Conservation (phyloP, 148 eudicot genomes). For the Vaccinium myrtillus region DNA sequence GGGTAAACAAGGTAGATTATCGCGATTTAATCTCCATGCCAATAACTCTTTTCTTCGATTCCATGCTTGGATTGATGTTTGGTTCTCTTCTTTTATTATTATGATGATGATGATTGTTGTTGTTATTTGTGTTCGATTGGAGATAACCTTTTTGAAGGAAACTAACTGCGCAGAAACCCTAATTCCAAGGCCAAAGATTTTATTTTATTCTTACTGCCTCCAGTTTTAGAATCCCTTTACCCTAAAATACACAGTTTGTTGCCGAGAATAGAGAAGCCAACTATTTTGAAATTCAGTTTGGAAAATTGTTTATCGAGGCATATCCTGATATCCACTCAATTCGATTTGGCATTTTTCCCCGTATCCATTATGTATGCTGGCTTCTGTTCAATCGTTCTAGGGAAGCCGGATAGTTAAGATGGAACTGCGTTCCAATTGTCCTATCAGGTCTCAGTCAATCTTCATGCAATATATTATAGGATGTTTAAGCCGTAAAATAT, state of each 20-base stretch:
- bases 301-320: neutral
- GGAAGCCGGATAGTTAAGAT: neutral
- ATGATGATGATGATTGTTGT: too few species aligned
- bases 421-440: neutral
- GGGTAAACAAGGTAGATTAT: neutral
- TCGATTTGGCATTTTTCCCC: neutral
- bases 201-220: neutral
- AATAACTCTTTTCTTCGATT: neutral
- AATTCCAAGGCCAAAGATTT: constrained; percentile 3
- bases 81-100: neutral
- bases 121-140: neutral
- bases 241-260: neutral
- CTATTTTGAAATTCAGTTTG: neutral
- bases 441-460: neutral
- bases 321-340: neutral
- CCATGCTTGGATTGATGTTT: neutral
- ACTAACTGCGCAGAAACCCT: neutral
- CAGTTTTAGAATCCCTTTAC: too few species aligned
- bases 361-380: neutral
- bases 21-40: too few species aligned
- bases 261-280: too few species aligned
- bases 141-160: neutral
- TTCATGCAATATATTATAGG: neutral
- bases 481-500: neutral
- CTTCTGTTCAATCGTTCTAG: neutral